phyloP scores from a whole-genome alignment of 805 yeast genomes.

The Candida ortonii region DNA sequence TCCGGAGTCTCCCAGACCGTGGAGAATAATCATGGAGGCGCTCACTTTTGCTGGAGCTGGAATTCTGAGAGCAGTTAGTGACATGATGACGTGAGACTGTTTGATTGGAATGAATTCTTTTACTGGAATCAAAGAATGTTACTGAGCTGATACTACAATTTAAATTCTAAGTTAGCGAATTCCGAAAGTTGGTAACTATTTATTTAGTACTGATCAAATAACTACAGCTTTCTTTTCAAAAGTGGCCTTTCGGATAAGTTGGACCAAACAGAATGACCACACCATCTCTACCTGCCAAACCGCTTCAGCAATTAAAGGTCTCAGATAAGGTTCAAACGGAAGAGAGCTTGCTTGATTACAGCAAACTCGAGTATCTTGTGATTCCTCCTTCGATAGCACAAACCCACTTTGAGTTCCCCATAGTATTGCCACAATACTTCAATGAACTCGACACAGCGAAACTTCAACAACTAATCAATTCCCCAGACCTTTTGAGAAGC shows the following conservation, averaged over 20 bases:
- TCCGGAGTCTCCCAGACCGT: slow-evolving; percentile 92
- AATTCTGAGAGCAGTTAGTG: slow-evolving; percentile 34
- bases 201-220: not conserved
- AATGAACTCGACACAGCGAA: slow-evolving; percentile 23
- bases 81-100: slow-evolving; percentile 1
- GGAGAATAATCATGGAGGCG: slow-evolving; percentile 72
- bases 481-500: slow-evolving; percentile 18
- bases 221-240: not conserved
- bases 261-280: slow-evolving; percentile 3
- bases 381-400: slow-evolving; percentile 18
- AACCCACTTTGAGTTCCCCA: slow-evolving; percentile 6
- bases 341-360: slow-evolving; percentile 15
- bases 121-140: too few species aligned
- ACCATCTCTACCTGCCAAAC: slow-evolving; percentile 11
- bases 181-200: not conserved
- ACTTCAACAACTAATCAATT: slow-evolving; percentile 19
- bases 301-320: too few species aligned
- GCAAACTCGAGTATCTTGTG: slow-evolving; percentile 24
- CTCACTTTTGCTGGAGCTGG: slow-evolving; percentile 44
- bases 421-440: slow-evolving; percentile 22
- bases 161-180: not conserved
- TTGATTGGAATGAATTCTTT: not conserved
- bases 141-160: too few species aligned
- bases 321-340: too few species aligned
- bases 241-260: not conserved